Base-by-base conservation (phyloP, 768 basidiomycete genomes). In the Pisolithus microcarpus region DNA sequence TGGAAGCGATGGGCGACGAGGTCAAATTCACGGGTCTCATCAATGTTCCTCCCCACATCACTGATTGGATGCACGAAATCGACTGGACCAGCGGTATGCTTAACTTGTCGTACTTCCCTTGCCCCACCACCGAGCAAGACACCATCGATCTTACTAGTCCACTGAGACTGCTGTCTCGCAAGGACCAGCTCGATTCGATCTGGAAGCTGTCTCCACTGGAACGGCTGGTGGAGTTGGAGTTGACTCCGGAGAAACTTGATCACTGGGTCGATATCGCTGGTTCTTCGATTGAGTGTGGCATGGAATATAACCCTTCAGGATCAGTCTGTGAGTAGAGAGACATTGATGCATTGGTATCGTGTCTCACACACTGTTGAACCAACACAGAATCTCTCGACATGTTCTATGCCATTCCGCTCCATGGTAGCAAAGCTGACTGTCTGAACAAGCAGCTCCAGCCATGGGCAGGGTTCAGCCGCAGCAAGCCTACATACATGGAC, bases 1-100 rank as follows among this genome's bases (percentile, higher is more conserved):
- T 75, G n/a, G 69, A 68, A 50, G 56, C 53, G 1, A 60, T 58
- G 50, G 70, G 72, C 2, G 66, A 68, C 23, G 56, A 60, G 46
- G 70, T 74, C 18, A 66, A 67, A 18, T 75, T 70, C 58, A 60
- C 70, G 4, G 74, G 74, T 44, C 63, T 72, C 7, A 59, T 75
- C 58, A 73, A 75, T 52, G 62, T 75, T 2, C 72, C 72, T 7
- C 74, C 74, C 5, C 57, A 70, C 54, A 74, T 75, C 45, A 65
- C 70, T 36, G 65, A 68, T 42, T 65, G 70, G 36, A 70, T 74
- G 70, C 65, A 63, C 28, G 72, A 74, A 51, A 61, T 72, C 11
- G 57, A 61, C n/a, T 74, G 70, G 70, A 59, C 67, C 19, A 63
- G 72, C 28, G 70, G 67, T 38, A 57, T 73, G 51, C 58, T 73